Conservation (phyloP, 345 rosid species). For the Streptanthus diversifolius region DNA sequence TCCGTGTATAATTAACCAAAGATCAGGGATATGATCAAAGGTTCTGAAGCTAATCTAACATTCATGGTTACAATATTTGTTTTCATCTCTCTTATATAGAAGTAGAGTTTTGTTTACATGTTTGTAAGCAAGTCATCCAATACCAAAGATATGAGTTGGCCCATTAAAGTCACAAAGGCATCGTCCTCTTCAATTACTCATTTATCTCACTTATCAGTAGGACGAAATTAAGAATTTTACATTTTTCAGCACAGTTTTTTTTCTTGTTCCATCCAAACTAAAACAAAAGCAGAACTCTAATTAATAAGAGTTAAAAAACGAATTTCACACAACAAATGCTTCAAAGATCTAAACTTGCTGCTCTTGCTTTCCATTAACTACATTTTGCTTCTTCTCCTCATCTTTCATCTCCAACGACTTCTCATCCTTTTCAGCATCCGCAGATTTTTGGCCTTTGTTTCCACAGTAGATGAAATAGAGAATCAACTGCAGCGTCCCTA, state of each 20-base stretch:
- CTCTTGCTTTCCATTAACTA: constrained; percentile 32
- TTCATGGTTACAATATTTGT: neutral
- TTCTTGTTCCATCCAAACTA: neutral
- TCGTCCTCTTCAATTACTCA: neutral
- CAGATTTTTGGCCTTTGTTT: constrained; percentile 39
- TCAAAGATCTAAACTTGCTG: constrained; percentile 34
- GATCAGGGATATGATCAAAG: constrained; percentile 19
- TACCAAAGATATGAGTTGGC: neutral
- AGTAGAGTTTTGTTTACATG: neutral
- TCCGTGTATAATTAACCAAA: constrained; percentile 21
- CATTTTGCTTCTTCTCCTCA: constrained; percentile 29
- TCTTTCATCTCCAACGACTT: constrained; percentile 39
- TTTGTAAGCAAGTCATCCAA: neutral
- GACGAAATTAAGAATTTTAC: neutral
- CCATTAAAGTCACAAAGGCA: neutral
- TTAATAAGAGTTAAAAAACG: constrained; percentile 6
- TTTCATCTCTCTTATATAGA: neutral
- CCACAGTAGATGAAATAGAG: constrained; percentile 72
- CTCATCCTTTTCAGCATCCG: constrained; percentile 25
- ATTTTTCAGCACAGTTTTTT: constrained; percentile 9
- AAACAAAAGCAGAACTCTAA: constrained; percentile 23
- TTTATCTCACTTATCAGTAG: neutral
- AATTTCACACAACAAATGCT: neutral
- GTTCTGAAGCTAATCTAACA: constrained; percentile 30
- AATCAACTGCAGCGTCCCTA: constrained; percentile 73